Conservation (phyloP, 2,329 filamentous ascomycete genomes). For the Fusarium sp. region DNA sequence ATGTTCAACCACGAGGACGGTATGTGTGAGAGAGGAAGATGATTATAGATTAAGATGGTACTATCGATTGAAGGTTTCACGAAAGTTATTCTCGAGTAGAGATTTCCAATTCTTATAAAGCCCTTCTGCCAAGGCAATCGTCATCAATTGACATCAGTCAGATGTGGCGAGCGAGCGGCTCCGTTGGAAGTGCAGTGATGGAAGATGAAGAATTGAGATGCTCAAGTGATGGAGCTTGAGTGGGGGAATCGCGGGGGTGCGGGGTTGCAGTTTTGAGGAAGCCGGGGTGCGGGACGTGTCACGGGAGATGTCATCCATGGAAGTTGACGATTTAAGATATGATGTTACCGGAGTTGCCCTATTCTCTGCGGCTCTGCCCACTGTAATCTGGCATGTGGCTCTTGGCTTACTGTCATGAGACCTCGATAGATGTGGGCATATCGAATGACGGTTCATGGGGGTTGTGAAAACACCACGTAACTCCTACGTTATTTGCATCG, state of each 20-base stretch:
- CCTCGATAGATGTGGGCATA: slow-evolving; percentile 4
- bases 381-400: slow-evolving; percentile 16
- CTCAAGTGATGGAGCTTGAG: slow-evolving; percentile 15
- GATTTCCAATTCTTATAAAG: slow-evolving; percentile 9
- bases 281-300: slow-evolving; percentile 21
- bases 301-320: slow-evolving; percentile 18
- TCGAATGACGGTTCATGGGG: slow-evolving; percentile 2
- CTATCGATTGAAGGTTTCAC: slow-evolving; percentile 2
- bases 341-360: slow-evolving; percentile 2
- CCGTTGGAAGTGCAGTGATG: slow-evolving; percentile 9
- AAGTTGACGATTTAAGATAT: slow-evolving; percentile 5
- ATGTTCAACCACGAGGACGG: slow-evolving; percentile 14
- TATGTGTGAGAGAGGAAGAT: neutral
- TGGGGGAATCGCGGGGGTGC: slow-evolving; percentile 37
- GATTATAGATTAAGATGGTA: neutral
- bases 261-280: slow-evolving; percentile 28
- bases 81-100: neutral
- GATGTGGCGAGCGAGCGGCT: slow-evolving; percentile 1
- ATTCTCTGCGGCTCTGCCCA: slow-evolving; percentile 1
- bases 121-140: slow-evolving; percentile 8
- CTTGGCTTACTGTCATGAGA: slow-evolving; percentile 18
- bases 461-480: slow-evolving; percentile 18
- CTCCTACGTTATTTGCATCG: neutral
- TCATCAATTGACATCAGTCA: slow-evolving; percentile 9
- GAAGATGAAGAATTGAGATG: slow-evolving; percentile 9